These are phyloP conservation scores for Chrysosphaeria jannelii DNA, from an alignment of 2,329 filamentous ascomycete genomes.

Conservation along the genomic window DNA sequence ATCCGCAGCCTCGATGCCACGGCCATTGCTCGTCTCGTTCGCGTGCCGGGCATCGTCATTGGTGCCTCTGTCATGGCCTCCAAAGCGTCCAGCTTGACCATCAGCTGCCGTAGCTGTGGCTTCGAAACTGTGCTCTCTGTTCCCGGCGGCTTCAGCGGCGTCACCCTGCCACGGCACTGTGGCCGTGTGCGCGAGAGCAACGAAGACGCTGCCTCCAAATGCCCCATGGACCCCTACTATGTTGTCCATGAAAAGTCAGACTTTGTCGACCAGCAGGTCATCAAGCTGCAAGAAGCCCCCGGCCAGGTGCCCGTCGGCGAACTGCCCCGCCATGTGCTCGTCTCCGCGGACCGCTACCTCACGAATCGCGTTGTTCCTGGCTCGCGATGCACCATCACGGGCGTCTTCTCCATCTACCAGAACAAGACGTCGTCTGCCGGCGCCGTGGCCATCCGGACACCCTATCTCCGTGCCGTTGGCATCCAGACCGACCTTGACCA, in stretches of 20 bases:
- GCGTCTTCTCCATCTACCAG: constrained; percentile 94
- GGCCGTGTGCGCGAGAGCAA: constrained; percentile 28
- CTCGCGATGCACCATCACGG: constrained; percentile 81
- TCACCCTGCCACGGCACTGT: constrained; percentile 60
- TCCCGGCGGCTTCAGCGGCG: constrained; percentile 59
- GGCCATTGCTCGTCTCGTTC: constrained; percentile 78
- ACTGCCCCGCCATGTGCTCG: constrained; percentile 73
- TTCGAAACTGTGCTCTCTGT: constrained; percentile 41
- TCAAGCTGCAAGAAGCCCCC: constrained; percentile 91
- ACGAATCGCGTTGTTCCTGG: constrained; percentile 90
- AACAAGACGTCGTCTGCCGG: constrained; percentile 52
- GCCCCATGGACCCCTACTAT: constrained; percentile 83
- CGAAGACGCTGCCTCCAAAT: constrained; percentile 41
- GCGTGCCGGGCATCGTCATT: constrained; percentile 92
- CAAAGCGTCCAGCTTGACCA: constrained; percentile 62
- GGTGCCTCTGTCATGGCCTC: constrained; percentile 90
- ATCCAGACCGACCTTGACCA: constrained; percentile 78
- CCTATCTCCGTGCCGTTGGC: constrained; percentile 75
- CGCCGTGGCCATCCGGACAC: constrained; percentile 82
- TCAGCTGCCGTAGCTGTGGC: constrained; percentile 70
- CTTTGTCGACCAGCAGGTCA: constrained; percentile 93
- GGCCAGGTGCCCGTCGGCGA: constrained; percentile 95
- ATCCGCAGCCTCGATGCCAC: constrained; percentile 84
- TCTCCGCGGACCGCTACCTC: constrained; percentile 86
- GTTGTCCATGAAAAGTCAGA: constrained; percentile 79